phyloP scores from a whole-genome alignment of 495 filamentous ascomycete genomes.

The Hyaloscypha variabilis region DNA sequence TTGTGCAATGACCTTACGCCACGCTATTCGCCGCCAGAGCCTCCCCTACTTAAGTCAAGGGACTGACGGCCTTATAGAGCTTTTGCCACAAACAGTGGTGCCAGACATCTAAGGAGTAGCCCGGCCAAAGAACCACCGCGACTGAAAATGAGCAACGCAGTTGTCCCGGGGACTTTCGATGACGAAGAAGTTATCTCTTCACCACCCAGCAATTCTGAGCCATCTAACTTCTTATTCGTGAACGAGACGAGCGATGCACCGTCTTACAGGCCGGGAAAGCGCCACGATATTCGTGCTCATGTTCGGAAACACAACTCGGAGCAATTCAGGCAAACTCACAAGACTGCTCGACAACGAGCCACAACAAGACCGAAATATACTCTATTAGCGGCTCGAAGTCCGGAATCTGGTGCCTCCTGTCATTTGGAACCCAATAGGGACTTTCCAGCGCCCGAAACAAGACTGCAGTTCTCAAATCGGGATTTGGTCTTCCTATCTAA shows the following conservation, averaged over 20 bases:
- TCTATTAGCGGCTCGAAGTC: neutral
- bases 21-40: too few relatives aligned
- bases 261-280: neutral
- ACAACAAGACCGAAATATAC: neutral
- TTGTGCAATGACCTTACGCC: too few relatives aligned
- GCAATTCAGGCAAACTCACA: neutral
- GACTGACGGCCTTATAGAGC: too few relatives aligned
- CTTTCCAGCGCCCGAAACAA: neutral
- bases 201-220: too few relatives aligned
- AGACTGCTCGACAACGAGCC: neutral
- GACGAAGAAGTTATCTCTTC: too few relatives aligned
- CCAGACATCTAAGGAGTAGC: too few relatives aligned
- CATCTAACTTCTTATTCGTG: constrained; percentile 1
- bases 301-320: neutral
- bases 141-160: too few relatives aligned
- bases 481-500: neutral
- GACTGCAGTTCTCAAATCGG: neutral
- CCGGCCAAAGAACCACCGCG: too few relatives aligned
- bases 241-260: neutral
- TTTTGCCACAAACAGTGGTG: too few relatives aligned
- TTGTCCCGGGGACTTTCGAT: too few relatives aligned
- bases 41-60: too few relatives aligned
- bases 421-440: neutral
- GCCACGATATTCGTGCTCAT: constrained; percentile 2
- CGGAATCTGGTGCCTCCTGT: neutral